Base-by-base conservation (phyloP, 768 basidiomycete species). In the Coprinellus aureogranulatus region DNA sequence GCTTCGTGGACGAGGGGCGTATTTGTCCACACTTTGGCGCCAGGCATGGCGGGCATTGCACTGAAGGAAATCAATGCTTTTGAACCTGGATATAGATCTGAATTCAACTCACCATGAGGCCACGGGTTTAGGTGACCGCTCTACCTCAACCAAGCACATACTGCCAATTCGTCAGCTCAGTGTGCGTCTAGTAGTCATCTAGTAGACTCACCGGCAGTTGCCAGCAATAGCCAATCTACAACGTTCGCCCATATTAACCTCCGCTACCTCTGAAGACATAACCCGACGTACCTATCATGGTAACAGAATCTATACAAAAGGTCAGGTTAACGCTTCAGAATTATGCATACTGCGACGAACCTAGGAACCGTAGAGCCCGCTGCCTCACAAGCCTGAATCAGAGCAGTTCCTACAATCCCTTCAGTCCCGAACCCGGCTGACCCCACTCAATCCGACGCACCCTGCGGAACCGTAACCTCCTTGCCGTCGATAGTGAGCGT, bases 131-230 rank as follows among this genome's bases (percentile, higher is more conserved):
- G 93, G 94, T 57, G 94, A 92, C 59, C 92, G 83, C 71, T 94
- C 92, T 52, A 99, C 96, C 75, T 99, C 97, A 39, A 99, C 97
- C 50, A 99, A 77, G 74, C 97, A 99, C 97, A 99, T 99, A 64
- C 95, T 92, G 61, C 23, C 53, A 45, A 49, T 26, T 55, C n/a
- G 58, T 56, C 27, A 48, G 57, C 12, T 28, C 30, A 20, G 30
- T n/a, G 12, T 28, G 10, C 4, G 4, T 20, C 26, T 20, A 57
- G 22, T 11, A 37, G 20, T 42, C 8, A 48, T 23, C 37, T 27
- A n/a, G n/a, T n/a, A 8, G 12, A 73, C 88, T 72, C 62, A 91
- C 91, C 92, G 90, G 77, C 96, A 98, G 71, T 98, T 98, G 52
- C 96, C 96, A 64, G 96, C 96, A 67, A 98, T 95, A 49, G 95